Conservation (phyloP, 352 stramenopile genomes). For the Hyaloperonospora arabidopsidis region DNA sequence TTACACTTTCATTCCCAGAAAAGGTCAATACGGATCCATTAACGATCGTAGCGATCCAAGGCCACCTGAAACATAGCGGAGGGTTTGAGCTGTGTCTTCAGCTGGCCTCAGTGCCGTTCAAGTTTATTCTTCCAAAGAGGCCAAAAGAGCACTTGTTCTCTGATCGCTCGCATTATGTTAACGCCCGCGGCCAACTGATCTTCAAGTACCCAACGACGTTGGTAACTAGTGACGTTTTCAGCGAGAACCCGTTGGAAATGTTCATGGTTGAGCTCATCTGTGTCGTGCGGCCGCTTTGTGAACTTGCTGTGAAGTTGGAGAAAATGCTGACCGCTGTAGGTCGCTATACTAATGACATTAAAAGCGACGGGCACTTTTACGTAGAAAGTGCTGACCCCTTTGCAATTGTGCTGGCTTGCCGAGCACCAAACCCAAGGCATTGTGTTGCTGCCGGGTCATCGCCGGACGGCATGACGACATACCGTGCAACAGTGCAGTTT, state of each 20-base stretch:
- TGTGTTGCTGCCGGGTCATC: constrained; percentile 65
- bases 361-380: constrained; percentile 70
- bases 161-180: constrained; percentile 67
- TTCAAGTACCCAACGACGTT: constrained; percentile 73
- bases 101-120: constrained; percentile 51
- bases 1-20: constrained; percentile 80
- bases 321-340: constrained; percentile 53
- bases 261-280: constrained; percentile 87
- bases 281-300: constrained; percentile 77
- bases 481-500: constrained; percentile 77
- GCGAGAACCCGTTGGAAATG: constrained; percentile 76
- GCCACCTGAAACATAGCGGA: constrained; percentile 65
- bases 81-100: constrained; percentile 77
- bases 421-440: constrained; percentile 59
- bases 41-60: constrained; percentile 70
- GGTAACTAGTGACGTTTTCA: constrained; percentile 58
- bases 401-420: constrained; percentile 67
- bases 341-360: constrained; percentile 70
- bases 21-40: constrained; percentile 79
- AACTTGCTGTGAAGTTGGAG: constrained; percentile 76
- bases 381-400: constrained; percentile 82
- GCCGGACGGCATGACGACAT: constrained; percentile 64
- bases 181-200: constrained; percentile 61
- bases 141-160: constrained; percentile 50
- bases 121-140: constrained; percentile 57